A percentile compares a stretch with the other conserved stretches of the same genome.
Evolutionary conservation across 345 rosid species (phyloP).

Genomic region (Conringia planisiliqua): DNA sequence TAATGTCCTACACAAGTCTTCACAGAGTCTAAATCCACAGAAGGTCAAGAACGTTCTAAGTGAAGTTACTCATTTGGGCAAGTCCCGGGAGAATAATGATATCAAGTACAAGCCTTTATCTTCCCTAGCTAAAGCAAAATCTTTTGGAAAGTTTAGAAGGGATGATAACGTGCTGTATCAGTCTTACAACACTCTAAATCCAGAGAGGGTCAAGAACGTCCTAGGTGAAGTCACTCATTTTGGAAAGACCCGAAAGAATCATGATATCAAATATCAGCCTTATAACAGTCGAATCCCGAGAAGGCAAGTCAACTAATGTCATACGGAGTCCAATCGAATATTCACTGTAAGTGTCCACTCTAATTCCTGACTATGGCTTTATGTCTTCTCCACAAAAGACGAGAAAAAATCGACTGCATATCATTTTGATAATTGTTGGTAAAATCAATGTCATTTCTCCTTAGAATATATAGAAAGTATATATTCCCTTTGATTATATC

Average conservation of each 20-base stretch:
- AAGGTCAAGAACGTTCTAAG: neutral
- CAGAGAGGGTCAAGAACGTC: neutral
- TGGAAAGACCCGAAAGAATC: neutral
- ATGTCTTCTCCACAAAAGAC: neutral
- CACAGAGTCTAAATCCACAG: neutral
- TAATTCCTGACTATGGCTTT: no score
- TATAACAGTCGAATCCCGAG: neutral
- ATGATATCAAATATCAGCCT: neutral
- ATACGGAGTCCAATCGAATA: neutral
- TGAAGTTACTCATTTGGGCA: neutral
- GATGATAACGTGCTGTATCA: neutral
- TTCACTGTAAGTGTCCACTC: no score
- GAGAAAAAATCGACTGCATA: neutral
- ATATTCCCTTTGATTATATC: no score
- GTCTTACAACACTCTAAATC: neutral
- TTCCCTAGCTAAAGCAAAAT: neutral
- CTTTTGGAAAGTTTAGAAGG: neutral
- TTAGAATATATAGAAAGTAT: no score
- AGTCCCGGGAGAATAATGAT: neutral
- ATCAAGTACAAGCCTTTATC: neutral
- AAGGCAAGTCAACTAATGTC: neutral
- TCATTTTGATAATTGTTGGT: no score
- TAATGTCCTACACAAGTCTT: neutral
- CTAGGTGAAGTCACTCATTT: neutral
- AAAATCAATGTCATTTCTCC: no score